phyloP scores from a whole-genome alignment of 169 alveolate species.

The Plasmodium berghei region DNA sequence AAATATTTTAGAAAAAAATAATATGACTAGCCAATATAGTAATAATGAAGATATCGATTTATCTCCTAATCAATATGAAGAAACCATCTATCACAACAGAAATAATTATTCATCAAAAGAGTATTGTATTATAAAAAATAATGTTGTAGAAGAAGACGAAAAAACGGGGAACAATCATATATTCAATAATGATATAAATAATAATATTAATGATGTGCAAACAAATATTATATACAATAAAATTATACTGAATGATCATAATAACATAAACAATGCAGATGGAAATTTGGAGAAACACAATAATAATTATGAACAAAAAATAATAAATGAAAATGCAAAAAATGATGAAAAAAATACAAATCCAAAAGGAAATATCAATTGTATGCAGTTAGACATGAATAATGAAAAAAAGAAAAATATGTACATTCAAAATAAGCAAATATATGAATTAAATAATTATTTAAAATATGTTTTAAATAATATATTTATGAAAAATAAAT shows the following conservation, averaged over 20 bases:
- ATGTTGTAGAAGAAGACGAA: neutral
- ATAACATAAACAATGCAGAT: conserved; percentile 7
- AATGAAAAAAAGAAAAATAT: conserved; percentile 52
- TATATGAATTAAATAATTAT: conserved; percentile 27
- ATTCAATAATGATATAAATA: too few species aligned
- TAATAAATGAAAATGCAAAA: neutral
- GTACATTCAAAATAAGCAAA: conserved; percentile 26
- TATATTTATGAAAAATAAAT: conserved; percentile 16
- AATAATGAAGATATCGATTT: neutral
- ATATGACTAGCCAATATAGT: neutral
- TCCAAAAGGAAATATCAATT: neutral
- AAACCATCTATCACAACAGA: too few species aligned
- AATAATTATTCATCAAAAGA: too few species aligned
- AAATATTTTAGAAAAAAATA: neutral
- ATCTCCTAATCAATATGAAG: neutral
- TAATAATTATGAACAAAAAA: neutral
- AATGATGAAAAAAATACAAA: conserved; percentile 6
- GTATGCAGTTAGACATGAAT: conserved; percentile 22
- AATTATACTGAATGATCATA: too few species aligned
- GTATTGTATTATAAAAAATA: neutral
- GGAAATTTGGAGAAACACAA: neutral
- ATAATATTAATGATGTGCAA: too few species aligned
- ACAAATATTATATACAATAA: too few species aligned
- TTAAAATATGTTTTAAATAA: conserved; percentile 60
- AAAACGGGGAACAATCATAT: neutral